These are phyloP conservation scores for Epichloe sp. DNA, from an alignment of 2,329 filamentous ascomycete genomes.

Conservation along the genomic window DNA sequence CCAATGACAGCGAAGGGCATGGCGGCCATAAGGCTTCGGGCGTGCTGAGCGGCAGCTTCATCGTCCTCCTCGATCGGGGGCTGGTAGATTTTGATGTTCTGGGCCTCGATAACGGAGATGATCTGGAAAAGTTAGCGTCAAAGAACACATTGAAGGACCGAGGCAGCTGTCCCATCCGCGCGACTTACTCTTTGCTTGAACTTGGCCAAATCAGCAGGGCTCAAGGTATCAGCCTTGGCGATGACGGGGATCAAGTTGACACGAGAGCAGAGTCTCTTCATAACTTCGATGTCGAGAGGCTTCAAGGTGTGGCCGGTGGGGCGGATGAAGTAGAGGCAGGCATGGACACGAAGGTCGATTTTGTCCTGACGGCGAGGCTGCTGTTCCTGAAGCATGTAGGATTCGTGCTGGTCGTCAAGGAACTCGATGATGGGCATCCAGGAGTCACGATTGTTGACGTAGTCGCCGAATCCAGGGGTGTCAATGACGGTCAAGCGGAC, in stretches of 20 bases:
- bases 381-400: constrained; percentile 99
- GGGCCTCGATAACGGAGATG: constrained; percentile 86
- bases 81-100: constrained; percentile 99
- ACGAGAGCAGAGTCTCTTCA: constrained; percentile 96
- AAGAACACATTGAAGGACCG: neutral
- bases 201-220: constrained; percentile 75
- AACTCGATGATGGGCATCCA: constrained; percentile 99
- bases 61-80: constrained; percentile 97
- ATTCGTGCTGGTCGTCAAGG: constrained; percentile 99
- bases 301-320: constrained; percentile 97
- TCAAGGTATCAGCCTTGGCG: constrained; percentile 96
- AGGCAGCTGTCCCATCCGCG: neutral
- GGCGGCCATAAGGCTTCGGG: constrained; percentile 83
- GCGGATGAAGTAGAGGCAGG: constrained; percentile 97
- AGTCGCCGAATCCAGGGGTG: constrained; percentile 97
- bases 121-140: constrained; percentile 44
- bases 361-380: constrained; percentile 96
- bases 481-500: constrained; percentile 98
- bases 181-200: constrained; percentile 84
- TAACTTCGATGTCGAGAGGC: constrained; percentile 97
- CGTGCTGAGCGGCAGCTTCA: constrained; percentile 88
- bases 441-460: constrained; percentile 99
- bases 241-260: constrained; percentile 98
- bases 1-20: constrained; percentile 99
- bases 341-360: constrained; percentile 97